Evolutionary conservation across 2,329 filamentous ascomycete genomes (phyloP), one percentile per base, ranked within the genome.

Genomic region (Diatrype stigma): DNA sequence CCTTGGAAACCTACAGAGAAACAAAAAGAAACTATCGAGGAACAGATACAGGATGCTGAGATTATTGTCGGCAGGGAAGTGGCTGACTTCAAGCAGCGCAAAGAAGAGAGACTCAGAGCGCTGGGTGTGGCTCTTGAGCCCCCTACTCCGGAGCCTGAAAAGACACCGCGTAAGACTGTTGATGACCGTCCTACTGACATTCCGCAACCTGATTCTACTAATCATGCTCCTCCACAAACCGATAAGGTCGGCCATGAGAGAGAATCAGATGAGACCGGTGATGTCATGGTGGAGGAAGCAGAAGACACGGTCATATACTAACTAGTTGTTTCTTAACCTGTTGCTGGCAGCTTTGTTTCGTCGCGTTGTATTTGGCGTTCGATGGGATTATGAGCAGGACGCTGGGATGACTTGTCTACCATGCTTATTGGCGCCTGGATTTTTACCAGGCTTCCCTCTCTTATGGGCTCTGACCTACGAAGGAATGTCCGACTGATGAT

Each of bases 221-320:
- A 73, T 61, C 59, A 63, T 48, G 54, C 62, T 48, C 45, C 62
- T 49, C 58, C 60, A 46, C 57, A 57, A 51, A 49, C 60, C 48
- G 59, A 56, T 50, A 68, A 63, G 54, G 55, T 49, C 42, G 61
- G 56, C 28, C 64, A 66, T 47, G 69, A 73, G 51, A 75, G 70
- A 62, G 76, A 75, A 52, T 65, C 79, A 59, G 79, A 87, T 53
- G 87, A 92, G 62, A 85, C 81, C 47, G 87, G 84, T 48, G 89
- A 92, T 63, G 85, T 93, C 51, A 78, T 95, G 58, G 84, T 94
- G 49, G 88, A 90, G 68, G 89, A 87, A 49, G 89, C 90, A 53
- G 91, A 96, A 73, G 91, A 96, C 63, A 91, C 87, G 60, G 90
- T 96, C 48, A 93, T 96, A 53, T 96, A 96, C 73, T 96, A 74